These are phyloP conservation scores for Panicum hallii DNA, from an alignment of 202 grass and related monocot genomes.

Conservation along the genomic window DNA sequence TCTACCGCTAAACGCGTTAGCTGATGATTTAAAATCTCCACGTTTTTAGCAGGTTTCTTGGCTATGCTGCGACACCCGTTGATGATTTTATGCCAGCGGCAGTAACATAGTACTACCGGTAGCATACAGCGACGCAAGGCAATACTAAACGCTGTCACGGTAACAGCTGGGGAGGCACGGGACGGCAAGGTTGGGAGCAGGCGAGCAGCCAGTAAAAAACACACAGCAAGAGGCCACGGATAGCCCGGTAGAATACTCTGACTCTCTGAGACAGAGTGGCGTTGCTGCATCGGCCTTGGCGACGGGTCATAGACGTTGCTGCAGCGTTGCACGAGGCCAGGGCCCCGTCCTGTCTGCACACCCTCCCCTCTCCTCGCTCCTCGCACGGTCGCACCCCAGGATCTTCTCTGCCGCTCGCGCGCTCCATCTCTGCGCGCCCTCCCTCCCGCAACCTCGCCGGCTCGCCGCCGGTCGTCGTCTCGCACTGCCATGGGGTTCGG, in stretches of 20 bases:
- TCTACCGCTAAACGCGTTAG: too few species aligned
- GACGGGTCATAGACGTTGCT: background rate
- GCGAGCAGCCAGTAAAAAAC: background rate
- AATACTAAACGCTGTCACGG: too few species aligned
- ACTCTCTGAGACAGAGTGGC: too few species aligned
- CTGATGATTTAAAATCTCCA: too few species aligned
- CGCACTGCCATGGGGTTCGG: background rate
- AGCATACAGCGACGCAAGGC: too few species aligned
- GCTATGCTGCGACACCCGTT: too few species aligned
- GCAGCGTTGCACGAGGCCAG: constrained; percentile 25
- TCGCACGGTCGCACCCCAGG: background rate
- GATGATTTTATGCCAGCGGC: too few species aligned
- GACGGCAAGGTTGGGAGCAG: too few species aligned
- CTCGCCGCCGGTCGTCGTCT: background rate
- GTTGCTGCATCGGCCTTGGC: background rate
- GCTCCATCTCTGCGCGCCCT: background rate
- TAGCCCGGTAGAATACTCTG: background rate
- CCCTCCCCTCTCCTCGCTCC: background rate
- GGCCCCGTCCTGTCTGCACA: constrained; percentile 23
- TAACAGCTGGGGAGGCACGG: too few species aligned
- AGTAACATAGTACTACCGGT: too few species aligned
- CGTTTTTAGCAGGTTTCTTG: too few species aligned
- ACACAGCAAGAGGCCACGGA: background rate
- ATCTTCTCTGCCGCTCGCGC: background rate
- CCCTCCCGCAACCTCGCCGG: background rate